Conservation (phyloP, 2,329 filamentous ascomycete genomes). For the Apiospora hydei region DNA sequence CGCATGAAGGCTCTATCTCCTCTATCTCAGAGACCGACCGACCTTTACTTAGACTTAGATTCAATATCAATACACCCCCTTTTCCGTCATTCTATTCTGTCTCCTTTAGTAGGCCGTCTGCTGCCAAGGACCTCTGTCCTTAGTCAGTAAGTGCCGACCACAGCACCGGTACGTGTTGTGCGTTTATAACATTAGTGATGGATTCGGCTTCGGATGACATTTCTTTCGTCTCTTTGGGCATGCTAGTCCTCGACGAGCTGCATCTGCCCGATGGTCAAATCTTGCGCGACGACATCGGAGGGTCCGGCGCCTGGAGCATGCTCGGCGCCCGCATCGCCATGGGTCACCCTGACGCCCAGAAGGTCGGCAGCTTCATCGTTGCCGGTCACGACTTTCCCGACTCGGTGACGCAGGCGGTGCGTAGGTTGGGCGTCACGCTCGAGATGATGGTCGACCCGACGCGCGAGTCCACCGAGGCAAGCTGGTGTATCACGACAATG, state of each 20-base stretch:
- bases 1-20: too few relatives aligned
- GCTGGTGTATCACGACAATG: conserved; percentile 35
- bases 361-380: conserved; percentile 27
- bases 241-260: conserved; percentile 46
- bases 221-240: conserved; percentile 42
- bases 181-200: too few relatives aligned
- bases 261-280: conserved; percentile 35
- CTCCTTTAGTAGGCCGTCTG: too few relatives aligned
- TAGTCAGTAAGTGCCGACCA: too few relatives aligned
- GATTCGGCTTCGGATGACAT: background rate
- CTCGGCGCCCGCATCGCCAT: conserved; percentile 29
- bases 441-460: conserved; percentile 14
- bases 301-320: conserved; percentile 41
- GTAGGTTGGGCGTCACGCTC: conserved; percentile 24
- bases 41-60: too few relatives aligned
- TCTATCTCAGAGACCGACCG: too few relatives aligned
- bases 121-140: too few relatives aligned
- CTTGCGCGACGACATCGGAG: conserved; percentile 40
- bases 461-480: conserved; percentile 29
- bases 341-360: background rate
- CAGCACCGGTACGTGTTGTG: too few relatives aligned
- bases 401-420: background rate
- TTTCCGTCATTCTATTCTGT: too few relatives aligned
- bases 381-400: conserved; percentile 31
- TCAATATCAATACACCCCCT: too few relatives aligned